These are phyloP conservation scores for Aspergillus campestris DNA, from an alignment of 495 filamentous ascomycete species.

Conservation along the genomic window DNA sequence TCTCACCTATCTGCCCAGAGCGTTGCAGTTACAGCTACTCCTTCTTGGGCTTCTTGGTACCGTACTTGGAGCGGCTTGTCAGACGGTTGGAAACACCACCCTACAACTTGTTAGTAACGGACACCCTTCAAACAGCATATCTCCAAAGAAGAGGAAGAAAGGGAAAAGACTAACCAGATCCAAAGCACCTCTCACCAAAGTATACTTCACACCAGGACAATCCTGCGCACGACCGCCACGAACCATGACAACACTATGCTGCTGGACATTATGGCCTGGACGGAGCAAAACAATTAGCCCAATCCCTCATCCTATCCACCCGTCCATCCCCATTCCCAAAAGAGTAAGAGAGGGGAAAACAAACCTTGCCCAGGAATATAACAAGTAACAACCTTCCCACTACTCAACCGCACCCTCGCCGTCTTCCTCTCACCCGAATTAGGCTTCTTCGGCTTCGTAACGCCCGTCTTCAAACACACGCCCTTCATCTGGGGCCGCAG, in stretches of 20 bases:
- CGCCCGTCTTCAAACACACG: slow-evolving; percentile 85
- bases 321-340: background rate
- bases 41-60: slow-evolving; percentile 94
- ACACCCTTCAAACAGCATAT: slow-evolving; percentile 3
- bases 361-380: slow-evolving; percentile 95
- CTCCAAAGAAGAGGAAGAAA: background rate
- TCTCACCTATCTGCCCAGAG: no score
- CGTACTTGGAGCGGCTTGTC: slow-evolving; percentile 88
- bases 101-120: slow-evolving; percentile 37
- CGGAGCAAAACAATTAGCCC: background rate
- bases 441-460: slow-evolving; percentile 94
- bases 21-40: slow-evolving; percentile 21
- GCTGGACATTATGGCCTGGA: slow-evolving; percentile 93
- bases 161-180: slow-evolving; percentile 67
- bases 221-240: slow-evolving; percentile 87
- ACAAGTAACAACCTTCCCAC: slow-evolving; percentile 73
- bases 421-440: slow-evolving; percentile 95
- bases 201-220: slow-evolving; percentile 97
- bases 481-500: slow-evolving; percentile 79
- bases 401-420: slow-evolving; percentile 79
- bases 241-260: slow-evolving; percentile 94
- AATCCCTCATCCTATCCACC: background rate
- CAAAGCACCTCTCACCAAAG: slow-evolving; percentile 81
- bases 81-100: slow-evolving; percentile 81
- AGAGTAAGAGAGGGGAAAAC: slow-evolving; percentile 11